These are phyloP conservation scores for Pythium sp. DNA, from an alignment of 352 stramenopile genomes.

Conservation along the genomic window DNA sequence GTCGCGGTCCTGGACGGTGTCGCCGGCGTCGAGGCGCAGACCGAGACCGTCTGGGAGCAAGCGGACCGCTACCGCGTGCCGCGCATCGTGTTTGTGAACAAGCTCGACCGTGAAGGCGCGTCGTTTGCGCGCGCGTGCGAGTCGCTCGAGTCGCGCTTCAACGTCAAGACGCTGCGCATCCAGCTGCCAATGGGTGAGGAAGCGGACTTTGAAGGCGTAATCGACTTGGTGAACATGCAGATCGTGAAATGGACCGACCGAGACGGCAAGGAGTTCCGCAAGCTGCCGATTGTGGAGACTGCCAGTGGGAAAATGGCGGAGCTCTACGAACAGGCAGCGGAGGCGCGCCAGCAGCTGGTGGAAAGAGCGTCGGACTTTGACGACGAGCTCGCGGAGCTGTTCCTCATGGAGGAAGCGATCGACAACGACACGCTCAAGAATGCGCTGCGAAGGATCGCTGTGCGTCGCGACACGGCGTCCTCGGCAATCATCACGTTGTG, in stretches of 20 bases:
- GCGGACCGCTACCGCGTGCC: slow-evolving; percentile 78
- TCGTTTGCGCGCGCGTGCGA: slow-evolving; percentile 91
- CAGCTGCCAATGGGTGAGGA: slow-evolving; percentile 70
- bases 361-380: slow-evolving; percentile 67
- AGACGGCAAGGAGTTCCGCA: slow-evolving; percentile 52
- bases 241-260: slow-evolving; percentile 63
- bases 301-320: slow-evolving; percentile 46
- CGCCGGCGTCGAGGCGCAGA: slow-evolving; percentile 93
- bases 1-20: slow-evolving; percentile 97
- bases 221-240: slow-evolving; percentile 72
- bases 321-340: slow-evolving; percentile 35
- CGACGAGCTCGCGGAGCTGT: slow-evolving; percentile 70
- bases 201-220: slow-evolving; percentile 54
- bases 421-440: slow-evolving; percentile 43
- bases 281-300: slow-evolving; percentile 43
- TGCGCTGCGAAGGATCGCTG: slow-evolving; percentile 62
- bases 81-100: slow-evolving; percentile 97
- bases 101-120: slow-evolving; percentile 94
- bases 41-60: slow-evolving; percentile 85
- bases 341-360: slow-evolving; percentile 57
- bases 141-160: slow-evolving; percentile 58
- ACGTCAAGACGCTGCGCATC: slow-evolving; percentile 55
- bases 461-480: slow-evolving; percentile 40
- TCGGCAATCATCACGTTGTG: slow-evolving; percentile 53
- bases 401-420: slow-evolving; percentile 67